Evolutionary conservation across 441 rosid genomes (phyloP).

Genomic region (Pelargonium myrrhifolium): DNA sequence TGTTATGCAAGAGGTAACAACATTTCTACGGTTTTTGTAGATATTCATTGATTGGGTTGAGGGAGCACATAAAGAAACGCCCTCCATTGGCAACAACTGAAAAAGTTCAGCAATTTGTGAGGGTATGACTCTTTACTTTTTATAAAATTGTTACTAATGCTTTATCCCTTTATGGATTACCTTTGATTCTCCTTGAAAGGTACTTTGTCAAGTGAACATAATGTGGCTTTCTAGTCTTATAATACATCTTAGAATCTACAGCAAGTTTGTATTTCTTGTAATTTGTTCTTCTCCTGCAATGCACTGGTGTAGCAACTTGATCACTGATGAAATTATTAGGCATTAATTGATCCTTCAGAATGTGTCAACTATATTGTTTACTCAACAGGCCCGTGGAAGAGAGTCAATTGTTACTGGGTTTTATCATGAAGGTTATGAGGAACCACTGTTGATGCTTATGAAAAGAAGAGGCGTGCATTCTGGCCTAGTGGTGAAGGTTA

Average conservation of each 20-base stretch:
- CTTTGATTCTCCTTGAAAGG: neutral
- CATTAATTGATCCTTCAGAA: neutral
- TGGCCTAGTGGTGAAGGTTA: conserved; percentile 89
- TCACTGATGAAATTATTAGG: too few relatives aligned
- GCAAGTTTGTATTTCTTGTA: neutral
- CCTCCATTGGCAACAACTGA: conserved; percentile 93
- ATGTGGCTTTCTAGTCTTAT: conserved; percentile 3
- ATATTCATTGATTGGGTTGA: conserved; percentile 62
- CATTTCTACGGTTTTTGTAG: conserved; percentile 30
- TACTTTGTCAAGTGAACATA: conserved; percentile 2
- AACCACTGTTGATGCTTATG: conserved; percentile 94
- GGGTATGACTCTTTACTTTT: conserved; percentile 51
- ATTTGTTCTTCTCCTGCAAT: neutral
- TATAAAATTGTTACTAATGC: conserved; percentile 1
- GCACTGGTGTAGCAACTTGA: neutral
- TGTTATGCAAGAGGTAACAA: neutral
- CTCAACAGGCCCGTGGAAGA: conserved; percentile 66
- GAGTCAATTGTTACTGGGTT: conserved; percentile 89
- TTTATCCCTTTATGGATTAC: neutral
- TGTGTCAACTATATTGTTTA: conserved; percentile 5
- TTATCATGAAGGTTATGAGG: conserved; percentile 87
- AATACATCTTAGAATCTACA: neutral
- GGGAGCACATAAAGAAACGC: conserved; percentile 97
- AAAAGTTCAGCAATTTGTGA: conserved; percentile 83
- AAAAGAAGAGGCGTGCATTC: conserved; percentile 90